Evolutionary conservation across 2,329 filamentous ascomycete species (phyloP).

Genomic region (Beauveria sp.): DNA sequence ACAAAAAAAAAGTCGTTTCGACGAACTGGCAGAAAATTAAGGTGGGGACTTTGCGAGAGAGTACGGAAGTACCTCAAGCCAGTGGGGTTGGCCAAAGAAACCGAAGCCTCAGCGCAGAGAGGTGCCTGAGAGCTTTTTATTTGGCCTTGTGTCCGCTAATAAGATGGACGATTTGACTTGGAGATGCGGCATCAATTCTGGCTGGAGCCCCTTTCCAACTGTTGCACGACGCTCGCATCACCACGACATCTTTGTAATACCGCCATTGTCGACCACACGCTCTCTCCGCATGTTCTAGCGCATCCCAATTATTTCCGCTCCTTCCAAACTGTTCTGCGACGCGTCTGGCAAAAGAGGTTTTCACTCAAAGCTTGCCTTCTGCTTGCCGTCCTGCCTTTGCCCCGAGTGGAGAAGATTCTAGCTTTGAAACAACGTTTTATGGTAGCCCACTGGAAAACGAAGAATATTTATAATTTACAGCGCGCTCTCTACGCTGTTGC

Average conservation of each 20-base stretch:
- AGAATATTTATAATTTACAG: not conserved
- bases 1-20: not conserved
- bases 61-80: not conserved
- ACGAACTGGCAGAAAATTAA: conserved; percentile 1
- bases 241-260: not conserved
- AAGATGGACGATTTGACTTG: not conserved
- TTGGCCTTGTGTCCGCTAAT: not conserved
- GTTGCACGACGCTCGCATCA: not conserved
- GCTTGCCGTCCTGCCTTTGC: not conserved
- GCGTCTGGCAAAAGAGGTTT: not conserved
- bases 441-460: no score
- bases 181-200: conserved; percentile 1
- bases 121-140: not conserved
- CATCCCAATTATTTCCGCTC: not conserved
- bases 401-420: not conserved
- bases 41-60: not conserved
- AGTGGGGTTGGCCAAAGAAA: not conserved
- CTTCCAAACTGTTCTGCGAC: not conserved
- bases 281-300: not conserved
- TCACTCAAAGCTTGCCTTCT: not conserved
- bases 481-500: not conserved
- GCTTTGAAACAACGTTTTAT: not conserved
- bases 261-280: not conserved
- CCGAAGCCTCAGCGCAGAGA: not conserved
- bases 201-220: not conserved